Percentiles rank a stretch among this genome's conserved stretches.
Evolutionary conservation across 176 grass and related monocot genomes (phyloP).

Genomic region (Eremochloa ophiuroides): DNA sequence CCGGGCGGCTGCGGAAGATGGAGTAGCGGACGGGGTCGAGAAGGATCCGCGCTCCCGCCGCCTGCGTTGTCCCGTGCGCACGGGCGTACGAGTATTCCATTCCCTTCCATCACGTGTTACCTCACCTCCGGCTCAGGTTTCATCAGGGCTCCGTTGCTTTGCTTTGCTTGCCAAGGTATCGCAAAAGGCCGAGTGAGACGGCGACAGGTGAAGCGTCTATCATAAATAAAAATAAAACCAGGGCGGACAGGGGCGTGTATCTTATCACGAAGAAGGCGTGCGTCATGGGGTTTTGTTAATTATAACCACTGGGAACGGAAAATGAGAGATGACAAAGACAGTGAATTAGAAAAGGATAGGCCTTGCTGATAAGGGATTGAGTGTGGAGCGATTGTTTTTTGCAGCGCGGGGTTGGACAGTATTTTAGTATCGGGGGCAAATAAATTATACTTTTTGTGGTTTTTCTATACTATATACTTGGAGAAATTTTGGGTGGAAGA

Average conservation of each 20-base stretch:
- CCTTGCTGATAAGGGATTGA: background rate
- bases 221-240: background rate
- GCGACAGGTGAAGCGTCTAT: background rate
- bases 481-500: background rate
- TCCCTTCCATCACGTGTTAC: slow-evolving; percentile 39
- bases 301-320: background rate
- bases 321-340: slow-evolving; percentile 4
- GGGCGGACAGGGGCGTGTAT: background rate
- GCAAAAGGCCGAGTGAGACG: background rate
- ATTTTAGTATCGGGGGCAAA: background rate
- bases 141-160: too few species aligned
- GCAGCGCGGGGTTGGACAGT: background rate
- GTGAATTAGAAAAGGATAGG: background rate
- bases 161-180: slow-evolving; percentile 20
- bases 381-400: background rate
- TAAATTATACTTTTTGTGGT: too few species aligned
- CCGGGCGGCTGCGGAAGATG: background rate
- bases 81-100: background rate
- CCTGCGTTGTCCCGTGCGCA: background rate
- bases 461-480: background rate
- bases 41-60: slow-evolving; percentile 14
- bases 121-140: background rate
- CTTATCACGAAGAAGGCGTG: slow-evolving; percentile 10
- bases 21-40: background rate
- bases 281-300: slow-evolving; percentile 26